phyloP scores from a whole-genome alignment of 306 rosid species.

The apple (Malus domestica) region DNA sequence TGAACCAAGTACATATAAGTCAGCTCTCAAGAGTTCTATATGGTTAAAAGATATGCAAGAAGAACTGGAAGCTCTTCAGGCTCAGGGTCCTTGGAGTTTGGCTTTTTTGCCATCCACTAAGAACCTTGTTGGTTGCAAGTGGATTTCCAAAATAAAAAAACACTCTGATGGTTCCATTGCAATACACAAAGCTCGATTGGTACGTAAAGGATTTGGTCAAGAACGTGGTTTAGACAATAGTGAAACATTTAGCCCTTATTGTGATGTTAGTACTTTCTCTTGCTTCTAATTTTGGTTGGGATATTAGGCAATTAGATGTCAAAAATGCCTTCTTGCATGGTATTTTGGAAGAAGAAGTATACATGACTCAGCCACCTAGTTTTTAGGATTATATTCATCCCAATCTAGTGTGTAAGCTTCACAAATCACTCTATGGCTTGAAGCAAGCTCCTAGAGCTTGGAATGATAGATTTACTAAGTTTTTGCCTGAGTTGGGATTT shows the following conservation, averaged over 20 bases:
- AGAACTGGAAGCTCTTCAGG: too few species aligned
- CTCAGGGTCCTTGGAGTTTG: too few species aligned
- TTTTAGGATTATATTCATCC: neutral
- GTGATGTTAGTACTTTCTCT: neutral
- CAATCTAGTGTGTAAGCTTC: neutral
- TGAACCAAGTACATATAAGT: too few species aligned
- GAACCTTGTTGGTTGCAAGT: neutral
- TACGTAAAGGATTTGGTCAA: neutral
- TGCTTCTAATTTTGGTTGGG: neutral
- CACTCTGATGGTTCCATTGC: fast-evolving
- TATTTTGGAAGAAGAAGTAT: neutral
- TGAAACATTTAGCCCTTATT: neutral
- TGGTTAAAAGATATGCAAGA: too few species aligned
- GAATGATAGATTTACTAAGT: neutral
- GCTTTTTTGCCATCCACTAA: too few species aligned
- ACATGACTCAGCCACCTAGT: neutral
- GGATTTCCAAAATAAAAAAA: neutral
- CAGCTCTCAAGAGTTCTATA: too few species aligned
- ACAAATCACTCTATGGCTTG: neutral
- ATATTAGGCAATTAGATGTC: too few species aligned
- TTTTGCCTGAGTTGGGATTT: neutral
- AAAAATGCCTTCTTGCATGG: neutral
- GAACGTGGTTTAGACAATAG: neutral
- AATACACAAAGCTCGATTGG: neutral
- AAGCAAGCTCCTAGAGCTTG: neutral